Percentiles rank a stretch among this genome's conserved stretches.
These are phyloP conservation scores for Plasmodium billcollinsi DNA, from an alignment of 169 alveolate genomes.

Conservation along the genomic window DNA sequence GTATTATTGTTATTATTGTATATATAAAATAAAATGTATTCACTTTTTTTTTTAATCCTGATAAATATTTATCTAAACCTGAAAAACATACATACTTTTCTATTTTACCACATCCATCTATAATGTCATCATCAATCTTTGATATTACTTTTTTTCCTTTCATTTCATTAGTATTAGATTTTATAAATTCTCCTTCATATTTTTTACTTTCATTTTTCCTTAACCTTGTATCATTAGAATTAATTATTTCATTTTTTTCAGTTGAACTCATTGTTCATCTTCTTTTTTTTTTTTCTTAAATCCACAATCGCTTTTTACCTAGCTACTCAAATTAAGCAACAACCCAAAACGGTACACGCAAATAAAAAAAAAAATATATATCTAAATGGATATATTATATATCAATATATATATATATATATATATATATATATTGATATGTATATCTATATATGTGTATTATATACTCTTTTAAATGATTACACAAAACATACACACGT, in stretches of 20 bases:
- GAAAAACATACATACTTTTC: neutral
- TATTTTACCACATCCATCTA: neutral
- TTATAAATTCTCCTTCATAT: neutral
- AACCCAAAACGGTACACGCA: neutral
- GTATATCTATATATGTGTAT: neutral
- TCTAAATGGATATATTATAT: neutral
- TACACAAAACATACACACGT: no score
- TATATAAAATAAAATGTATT: slow-evolving; percentile 52
- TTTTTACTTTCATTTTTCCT: slow-evolving; percentile 7
- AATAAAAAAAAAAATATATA: neutral
- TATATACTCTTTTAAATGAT: no score
- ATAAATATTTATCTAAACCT: slow-evolving; percentile 21
- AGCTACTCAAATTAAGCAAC: no score
- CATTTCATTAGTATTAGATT: slow-evolving; percentile 1
- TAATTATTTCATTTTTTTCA: slow-evolving; percentile 22
- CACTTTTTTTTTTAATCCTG: slow-evolving; percentile 15
- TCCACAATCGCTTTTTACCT: neutral
- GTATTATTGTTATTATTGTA: slow-evolving; percentile 19
- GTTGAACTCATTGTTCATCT: slow-evolving; percentile 55
- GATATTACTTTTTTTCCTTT: slow-evolving; percentile 12
- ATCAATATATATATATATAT: neutral
- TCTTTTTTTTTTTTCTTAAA: slow-evolving; percentile 4
- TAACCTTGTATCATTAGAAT: neutral
- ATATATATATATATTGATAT: neutral
- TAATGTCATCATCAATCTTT: neutral